phyloP scores from a whole-genome alignment of 1,284 basidiomycete species.

The Xerocomus minutiporus region DNA sequence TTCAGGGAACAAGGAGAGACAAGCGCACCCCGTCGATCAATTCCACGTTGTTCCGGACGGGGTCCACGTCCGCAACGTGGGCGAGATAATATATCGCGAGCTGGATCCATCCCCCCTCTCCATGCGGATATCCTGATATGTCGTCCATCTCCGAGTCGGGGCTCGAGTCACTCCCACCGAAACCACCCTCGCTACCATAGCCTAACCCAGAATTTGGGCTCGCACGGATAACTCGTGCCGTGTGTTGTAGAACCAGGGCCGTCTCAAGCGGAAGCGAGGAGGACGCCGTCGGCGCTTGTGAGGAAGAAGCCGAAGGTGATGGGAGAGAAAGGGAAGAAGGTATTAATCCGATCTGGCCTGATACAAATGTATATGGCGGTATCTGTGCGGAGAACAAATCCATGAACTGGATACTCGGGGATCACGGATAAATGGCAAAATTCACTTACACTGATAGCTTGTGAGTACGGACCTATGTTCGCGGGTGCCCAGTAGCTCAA shows the following conservation, averaged over 20 bases:
- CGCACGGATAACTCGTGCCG: slow-evolving; percentile 53
- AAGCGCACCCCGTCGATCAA: slow-evolving; percentile 22
- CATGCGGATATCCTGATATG: background rate
- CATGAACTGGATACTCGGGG: slow-evolving; percentile 1
- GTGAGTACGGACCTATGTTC: slow-evolving; percentile 98
- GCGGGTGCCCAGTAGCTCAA: slow-evolving; percentile 98
- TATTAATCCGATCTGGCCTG: slow-evolving; percentile 91
- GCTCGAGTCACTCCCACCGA: slow-evolving; percentile 18
- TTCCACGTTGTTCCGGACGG: slow-evolving; percentile 42
- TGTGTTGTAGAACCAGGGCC: slow-evolving; percentile 80
- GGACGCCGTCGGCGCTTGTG: background rate
- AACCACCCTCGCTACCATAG: slow-evolving; percentile 27
- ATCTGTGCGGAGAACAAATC: slow-evolving; percentile 42
- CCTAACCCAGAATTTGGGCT: slow-evolving; percentile 36
- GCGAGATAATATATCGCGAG: slow-evolving; percentile 64
- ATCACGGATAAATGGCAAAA: background rate
- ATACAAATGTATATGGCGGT: slow-evolving; percentile 75
- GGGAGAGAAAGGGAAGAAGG: slow-evolving; percentile 74
- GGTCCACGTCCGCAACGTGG: slow-evolving; percentile 37
- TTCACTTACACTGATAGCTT: slow-evolving; percentile 72
- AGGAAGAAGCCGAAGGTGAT: slow-evolving; percentile 16
- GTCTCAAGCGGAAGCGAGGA: slow-evolving; percentile 58
- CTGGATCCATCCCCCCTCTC: slow-evolving; percentile 55
- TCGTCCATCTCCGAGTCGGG: background rate
- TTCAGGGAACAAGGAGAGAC: background rate